Base-by-base conservation (phyloP, 139 green algal species). In the Chlamydomonas eustigma region DNA sequence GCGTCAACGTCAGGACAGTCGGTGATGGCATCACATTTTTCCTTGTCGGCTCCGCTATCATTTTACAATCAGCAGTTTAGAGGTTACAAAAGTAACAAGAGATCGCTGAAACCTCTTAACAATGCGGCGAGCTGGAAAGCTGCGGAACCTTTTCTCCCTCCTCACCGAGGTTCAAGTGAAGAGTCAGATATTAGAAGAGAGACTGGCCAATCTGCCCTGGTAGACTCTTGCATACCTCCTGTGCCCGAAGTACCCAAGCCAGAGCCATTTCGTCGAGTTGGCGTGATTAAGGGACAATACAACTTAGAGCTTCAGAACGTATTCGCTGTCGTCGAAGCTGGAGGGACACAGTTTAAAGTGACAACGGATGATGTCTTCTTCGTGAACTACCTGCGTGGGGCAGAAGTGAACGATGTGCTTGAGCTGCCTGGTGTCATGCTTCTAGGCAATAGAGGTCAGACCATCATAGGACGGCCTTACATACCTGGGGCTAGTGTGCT, bases 301-400 rank as follows among this genome's bases (percentile, higher is more conserved):
- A 44, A 2, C 12, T 44, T 84, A 0, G 50, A 74, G 2, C 78
- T 64, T 12, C 71, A 86, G 76, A 39, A 39, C 22, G 37, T 52
- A 0, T 88, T 90, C 51, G 81, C 78, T 5, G 80, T 86, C 4
- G 73, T 90, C 6, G 34, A 85, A 72, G 38, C 80, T 22, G 80
- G 79, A 1, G 74, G 75, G 39, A 78, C 50, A 3, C 83, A 87
- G 80, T 90, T 72, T 76, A 87, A 87, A 52, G 80, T 88, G 32
- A 76, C 71, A 3, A 28, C 72, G 8, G 83, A 83, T 50, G 81
- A 87, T 39, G 73, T 90, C 24, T 67, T 90, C 36, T 86, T 84
- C 51, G 77, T 85, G 30, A 79, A 84, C 72, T 78, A 84, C 74
- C 74, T 85, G 24, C 58, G 37, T 2, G 70, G 67, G 24, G 75